Evolutionary conservation across 2,329 filamentous ascomycete genomes (phyloP).

Genomic region (Metarhizium anisopliae): DNA sequence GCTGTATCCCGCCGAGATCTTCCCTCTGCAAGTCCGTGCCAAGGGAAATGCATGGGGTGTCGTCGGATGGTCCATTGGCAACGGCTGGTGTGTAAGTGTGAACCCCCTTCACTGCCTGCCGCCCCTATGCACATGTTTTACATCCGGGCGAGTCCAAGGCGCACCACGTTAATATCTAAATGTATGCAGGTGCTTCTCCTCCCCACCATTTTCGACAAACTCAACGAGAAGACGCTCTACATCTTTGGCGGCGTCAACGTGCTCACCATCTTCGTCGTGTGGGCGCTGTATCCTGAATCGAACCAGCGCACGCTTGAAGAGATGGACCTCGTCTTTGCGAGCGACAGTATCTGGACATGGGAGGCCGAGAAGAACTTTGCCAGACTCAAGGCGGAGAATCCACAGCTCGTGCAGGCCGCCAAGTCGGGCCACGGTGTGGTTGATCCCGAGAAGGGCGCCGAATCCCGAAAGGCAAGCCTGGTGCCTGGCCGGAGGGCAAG

Average conservation of each 20-base stretch:
- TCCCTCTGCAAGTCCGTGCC: conserved; percentile 45
- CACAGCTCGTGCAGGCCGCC: conserved; percentile 26
- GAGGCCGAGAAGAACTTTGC: conserved; percentile 58
- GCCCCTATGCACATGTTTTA: background rate
- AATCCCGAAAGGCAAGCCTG: conserved; percentile 3
- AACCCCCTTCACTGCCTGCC: conserved; percentile 26
- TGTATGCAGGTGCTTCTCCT: conserved; percentile 33
- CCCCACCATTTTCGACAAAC: conserved; percentile 52
- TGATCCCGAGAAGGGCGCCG: conserved; percentile 13
- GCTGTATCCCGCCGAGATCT: conserved; percentile 56
- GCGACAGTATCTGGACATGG: conserved; percentile 60
- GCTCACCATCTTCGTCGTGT: conserved; percentile 59
- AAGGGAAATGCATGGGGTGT: conserved; percentile 51
- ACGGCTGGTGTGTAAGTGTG: conserved; percentile 58
- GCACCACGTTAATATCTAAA: no score
- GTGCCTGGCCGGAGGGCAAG: no score
- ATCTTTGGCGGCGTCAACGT: conserved; percentile 63
- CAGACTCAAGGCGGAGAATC: conserved; percentile 51
- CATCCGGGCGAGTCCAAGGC: no score
- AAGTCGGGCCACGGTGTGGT: conserved; percentile 4
- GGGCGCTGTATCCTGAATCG: conserved; percentile 65
- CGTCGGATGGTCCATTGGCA: conserved; percentile 49
- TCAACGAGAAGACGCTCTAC: conserved; percentile 64
- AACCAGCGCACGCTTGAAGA: conserved; percentile 67
- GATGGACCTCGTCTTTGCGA: conserved; percentile 64